phyloP scores from a whole-genome alignment of 768 basidiomycete genomes.

The Boletus barrowsii region DNA sequence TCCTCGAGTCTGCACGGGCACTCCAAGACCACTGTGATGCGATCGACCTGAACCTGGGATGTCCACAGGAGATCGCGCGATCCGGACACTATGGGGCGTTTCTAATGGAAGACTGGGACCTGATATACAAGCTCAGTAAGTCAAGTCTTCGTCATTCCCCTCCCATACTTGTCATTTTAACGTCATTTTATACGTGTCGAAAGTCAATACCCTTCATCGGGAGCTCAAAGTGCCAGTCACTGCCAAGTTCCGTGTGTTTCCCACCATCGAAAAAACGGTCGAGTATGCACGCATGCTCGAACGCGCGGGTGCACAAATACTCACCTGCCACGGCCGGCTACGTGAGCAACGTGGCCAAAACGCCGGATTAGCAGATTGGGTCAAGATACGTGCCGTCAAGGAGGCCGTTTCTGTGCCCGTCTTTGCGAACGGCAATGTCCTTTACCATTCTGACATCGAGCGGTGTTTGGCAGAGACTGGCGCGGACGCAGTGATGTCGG shows the following conservation, averaged over 20 bases:
- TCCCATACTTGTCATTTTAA: not conserved
- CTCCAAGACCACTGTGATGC: conserved; percentile 86
- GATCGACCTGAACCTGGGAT: conserved; percentile 90
- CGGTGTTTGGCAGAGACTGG: conserved; percentile 81
- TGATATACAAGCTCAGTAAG: conserved; percentile 77
- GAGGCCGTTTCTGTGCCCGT: conserved; percentile 88
- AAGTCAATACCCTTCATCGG: conserved; percentile 83
- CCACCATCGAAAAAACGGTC: conserved; percentile 81
- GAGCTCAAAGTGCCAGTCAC: conserved; percentile 91
- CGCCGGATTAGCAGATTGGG: conserved; percentile 84
- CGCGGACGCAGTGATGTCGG: conserved; percentile 91
- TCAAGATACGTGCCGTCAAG: conserved; percentile 88
- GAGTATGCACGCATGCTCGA: conserved; percentile 97
- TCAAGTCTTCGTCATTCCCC: conserved; percentile 5
- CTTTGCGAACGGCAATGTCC: conserved; percentile 95
- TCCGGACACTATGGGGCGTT: conserved; percentile 86
- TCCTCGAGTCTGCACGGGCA: conserved; percentile 73
- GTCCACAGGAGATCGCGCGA: conserved; percentile 93
- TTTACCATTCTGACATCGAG: conserved; percentile 80
- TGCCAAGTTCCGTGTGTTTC: conserved; percentile 93
- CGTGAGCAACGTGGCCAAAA: conserved; percentile 90
- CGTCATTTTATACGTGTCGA: not conserved
- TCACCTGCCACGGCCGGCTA: conserved; percentile 89
- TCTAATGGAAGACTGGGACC: conserved; percentile 92
- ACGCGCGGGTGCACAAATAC: conserved; percentile 89